Percentiles rank a stretch among this genome's conserved stretches.
Evolutionary conservation across 73 alveolate species (phyloP).

Genomic region (Tetrahymena thermophila): DNA sequence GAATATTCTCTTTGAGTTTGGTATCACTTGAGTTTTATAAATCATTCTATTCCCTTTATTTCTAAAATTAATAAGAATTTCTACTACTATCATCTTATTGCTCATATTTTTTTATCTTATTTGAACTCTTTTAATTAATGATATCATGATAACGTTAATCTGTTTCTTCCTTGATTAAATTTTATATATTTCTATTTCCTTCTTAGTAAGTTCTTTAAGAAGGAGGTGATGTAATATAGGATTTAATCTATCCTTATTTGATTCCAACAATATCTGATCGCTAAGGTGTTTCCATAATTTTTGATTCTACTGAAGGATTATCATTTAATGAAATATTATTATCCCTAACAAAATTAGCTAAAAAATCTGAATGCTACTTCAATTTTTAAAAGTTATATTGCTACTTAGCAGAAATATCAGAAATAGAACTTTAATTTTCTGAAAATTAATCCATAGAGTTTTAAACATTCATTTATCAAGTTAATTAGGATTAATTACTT

Average conservation of each 20-base stretch:
- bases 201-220: neutral
- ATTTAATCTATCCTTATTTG: neutral
- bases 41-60: neutral
- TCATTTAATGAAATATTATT: neutral
- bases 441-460: neutral
- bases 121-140: neutral
- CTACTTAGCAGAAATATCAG: neutral
- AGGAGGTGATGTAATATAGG: neutral
- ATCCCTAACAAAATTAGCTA: neutral
- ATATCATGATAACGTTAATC: neutral
- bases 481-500: neutral
- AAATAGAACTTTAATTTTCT: neutral
- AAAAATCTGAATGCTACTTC: neutral
- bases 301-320: neutral
- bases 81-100: neutral
- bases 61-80: neutral
- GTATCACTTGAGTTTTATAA: neutral
- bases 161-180: neutral
- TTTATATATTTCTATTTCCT: neutral
- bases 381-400: neutral
- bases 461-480: neutral
- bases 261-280: neutral
- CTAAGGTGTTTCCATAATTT: neutral
- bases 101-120: neutral
- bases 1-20: neutral